These are phyloP conservation scores for Chaetomium tenue DNA, from an alignment of 495 filamentous ascomycete species.

Conservation along the genomic window DNA sequence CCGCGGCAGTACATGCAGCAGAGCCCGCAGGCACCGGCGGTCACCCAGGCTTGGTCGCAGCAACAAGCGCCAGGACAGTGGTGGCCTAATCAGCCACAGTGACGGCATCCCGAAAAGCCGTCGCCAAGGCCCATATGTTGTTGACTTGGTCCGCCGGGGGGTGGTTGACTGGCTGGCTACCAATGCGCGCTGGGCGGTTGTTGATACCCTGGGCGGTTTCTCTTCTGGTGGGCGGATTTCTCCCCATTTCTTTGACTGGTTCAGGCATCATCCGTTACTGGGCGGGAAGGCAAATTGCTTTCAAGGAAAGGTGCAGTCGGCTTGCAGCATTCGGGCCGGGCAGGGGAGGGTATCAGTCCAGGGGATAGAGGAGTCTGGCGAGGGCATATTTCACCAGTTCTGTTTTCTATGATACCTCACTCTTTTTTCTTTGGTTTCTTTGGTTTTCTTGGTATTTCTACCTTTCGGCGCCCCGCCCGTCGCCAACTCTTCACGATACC, in stretches of 20 bases:
- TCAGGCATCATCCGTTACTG: not conserved
- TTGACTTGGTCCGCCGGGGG: not conserved
- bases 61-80: conserved; percentile 43
- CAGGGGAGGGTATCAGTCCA: conserved; percentile 9
- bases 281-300: not conserved
- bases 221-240: not conserved
- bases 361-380: conserved; percentile 37
- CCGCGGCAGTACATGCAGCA: conserved; percentile 62
- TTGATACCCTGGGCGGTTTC: not conserved
- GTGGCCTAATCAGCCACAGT: conserved; percentile 52
- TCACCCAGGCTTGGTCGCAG: conserved; percentile 47
- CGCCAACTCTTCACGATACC: not conserved
- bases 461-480: not conserved
- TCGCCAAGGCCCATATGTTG: not conserved
- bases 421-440: conserved; percentile 22
- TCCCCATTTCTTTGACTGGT: not conserved
- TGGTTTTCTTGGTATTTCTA: conserved; percentile 16
- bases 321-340: conserved; percentile 10
- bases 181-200: not conserved
- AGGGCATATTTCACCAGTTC: conserved; percentile 19
- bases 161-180: not conserved
- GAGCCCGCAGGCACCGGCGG: conserved; percentile 41
- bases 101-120: not conserved
- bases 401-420: conserved; percentile 24
- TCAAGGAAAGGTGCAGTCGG: conserved; percentile 1